Base-by-base conservation (phyloP, 1,284 basidiomycete species). In the Malassezia pachydermatis region DNA sequence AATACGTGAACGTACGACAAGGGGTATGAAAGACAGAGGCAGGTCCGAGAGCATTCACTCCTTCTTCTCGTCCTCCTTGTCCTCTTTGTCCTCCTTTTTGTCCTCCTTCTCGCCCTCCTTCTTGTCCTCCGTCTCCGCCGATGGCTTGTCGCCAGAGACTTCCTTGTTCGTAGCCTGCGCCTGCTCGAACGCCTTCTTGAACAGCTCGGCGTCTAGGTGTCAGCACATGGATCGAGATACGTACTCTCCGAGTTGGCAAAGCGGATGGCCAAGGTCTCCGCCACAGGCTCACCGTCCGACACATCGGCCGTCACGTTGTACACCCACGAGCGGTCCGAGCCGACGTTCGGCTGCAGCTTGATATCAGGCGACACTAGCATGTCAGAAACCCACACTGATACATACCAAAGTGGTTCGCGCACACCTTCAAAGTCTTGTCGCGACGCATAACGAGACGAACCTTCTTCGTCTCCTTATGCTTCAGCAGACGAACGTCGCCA, bases 361-460 rank as follows among this genome's bases (percentile, higher is more conserved):
- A 98, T 98, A 58, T 95, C 89, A 41, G 79, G 62, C 27, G 84
- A 77, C 72, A 98, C 92, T 95, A 62, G 0, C 35, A 5, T 16
- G 13, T 19, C 16, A 13, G 33, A 20, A 16, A 14, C n/a, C 20
- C 1, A 17, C 7, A 29, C 11, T 4, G 20, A 43, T 10, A 81
- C 88, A 76, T 70, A 95, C 92, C 81, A 63, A 81, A 77, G 76
- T 98, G 94, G 78, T 99, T 99, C 55, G 94, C 94, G 77, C 94
- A 98, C 73, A 98, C 90, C 76, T 99, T 98, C 75, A 90, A 80
- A 39, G 94, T 98, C 83, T 96, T 96, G 80, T 99, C 94, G 75
- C 94, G 86, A 76, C 94, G 80, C 94, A 99, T 99, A 72, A 99
- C 88, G 57, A 99, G 81, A 55, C 94, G 81, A 65, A 94, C 80